Percentiles rank a stretch among this genome's conserved stretches.
Evolutionary conservation across 176 grass and related monocot genomes (phyloP).

Genomic region (Stipa capillata): DNA sequence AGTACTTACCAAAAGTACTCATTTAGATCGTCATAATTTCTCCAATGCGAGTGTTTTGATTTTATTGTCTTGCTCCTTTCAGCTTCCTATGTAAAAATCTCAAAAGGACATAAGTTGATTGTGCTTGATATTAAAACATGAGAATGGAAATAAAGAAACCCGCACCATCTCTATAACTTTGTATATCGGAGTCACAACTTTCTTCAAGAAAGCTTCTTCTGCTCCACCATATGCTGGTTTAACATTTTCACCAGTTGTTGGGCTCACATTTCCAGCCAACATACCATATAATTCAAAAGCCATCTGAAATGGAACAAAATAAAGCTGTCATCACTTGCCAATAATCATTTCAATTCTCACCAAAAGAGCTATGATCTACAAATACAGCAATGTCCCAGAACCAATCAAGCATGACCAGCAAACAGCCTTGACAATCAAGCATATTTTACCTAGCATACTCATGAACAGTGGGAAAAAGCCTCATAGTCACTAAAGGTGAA

Average conservation of each 20-base stretch:
- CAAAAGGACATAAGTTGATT: slow-evolving; percentile 17
- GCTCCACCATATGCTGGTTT: slow-evolving; percentile 86
- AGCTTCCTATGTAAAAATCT: slow-evolving; percentile 55
- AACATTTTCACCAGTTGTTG: slow-evolving; percentile 90
- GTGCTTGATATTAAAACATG: background rate
- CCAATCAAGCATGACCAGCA: slow-evolving; percentile 1
- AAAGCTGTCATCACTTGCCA: background rate
- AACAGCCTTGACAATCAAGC: background rate
- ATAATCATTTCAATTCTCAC: background rate
- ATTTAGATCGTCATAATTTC: slow-evolving; percentile 95
- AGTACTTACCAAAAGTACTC: slow-evolving; percentile 89
- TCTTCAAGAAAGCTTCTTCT: slow-evolving; percentile 86
- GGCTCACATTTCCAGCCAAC: slow-evolving; percentile 88
- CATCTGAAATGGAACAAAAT: slow-evolving; percentile 52
- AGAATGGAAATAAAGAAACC: slow-evolving; percentile 11
- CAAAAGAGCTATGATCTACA: background rate
- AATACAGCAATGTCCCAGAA: background rate
- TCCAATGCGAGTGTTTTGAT: slow-evolving; percentile 96
- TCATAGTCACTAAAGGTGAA: background rate
- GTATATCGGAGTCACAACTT: slow-evolving; percentile 95
- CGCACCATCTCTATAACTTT: slow-evolving; percentile 65
- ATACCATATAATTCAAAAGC: slow-evolving; percentile 96
- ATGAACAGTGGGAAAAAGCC: background rate
- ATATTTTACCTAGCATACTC: background rate
- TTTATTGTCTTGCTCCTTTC: slow-evolving; percentile 61